Evolutionary conservation across 73 alveolate species (phyloP).

Genomic region (Tetrahymena malaccensis): DNA sequence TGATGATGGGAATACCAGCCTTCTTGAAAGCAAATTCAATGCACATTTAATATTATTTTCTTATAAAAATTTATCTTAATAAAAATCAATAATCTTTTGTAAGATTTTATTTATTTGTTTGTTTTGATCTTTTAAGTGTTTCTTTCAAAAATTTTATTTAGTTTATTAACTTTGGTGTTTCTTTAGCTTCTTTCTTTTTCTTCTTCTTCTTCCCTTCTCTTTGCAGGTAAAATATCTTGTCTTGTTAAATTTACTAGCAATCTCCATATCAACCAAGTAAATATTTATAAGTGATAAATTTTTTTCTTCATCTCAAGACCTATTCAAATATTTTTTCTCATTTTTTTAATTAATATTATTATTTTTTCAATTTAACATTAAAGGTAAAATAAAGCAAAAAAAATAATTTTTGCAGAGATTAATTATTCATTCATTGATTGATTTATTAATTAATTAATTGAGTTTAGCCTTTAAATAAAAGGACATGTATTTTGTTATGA

Average conservation of each 20-base stretch:
- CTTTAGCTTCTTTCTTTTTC: neutral
- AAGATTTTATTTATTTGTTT: neutral
- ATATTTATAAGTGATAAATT: no score
- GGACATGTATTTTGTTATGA: no score
- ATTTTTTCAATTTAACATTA: no score
- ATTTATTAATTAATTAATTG: no score
- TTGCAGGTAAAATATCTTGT: neutral
- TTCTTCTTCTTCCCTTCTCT: neutral
- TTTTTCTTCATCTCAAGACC: no score
- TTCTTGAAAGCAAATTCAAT: neutral
- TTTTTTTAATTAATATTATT: no score
- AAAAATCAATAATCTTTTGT: neutral
- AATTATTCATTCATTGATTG: no score
- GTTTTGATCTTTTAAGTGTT: neutral
- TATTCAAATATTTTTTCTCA: no score
- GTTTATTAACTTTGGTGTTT: neutral
- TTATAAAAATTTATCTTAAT: neutral
- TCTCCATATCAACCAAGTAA: neutral
- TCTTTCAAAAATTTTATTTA: neutral
- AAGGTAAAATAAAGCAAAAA: no score
- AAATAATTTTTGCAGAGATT: no score
- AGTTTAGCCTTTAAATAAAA: no score
- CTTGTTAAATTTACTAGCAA: neutral
- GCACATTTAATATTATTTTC: neutral
- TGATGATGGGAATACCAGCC: neutral